Evolutionary conservation across 306 rosid species (phyloP), one percentile per base, ranked within the genome.

Genomic region (Prosopis cineraria): DNA sequence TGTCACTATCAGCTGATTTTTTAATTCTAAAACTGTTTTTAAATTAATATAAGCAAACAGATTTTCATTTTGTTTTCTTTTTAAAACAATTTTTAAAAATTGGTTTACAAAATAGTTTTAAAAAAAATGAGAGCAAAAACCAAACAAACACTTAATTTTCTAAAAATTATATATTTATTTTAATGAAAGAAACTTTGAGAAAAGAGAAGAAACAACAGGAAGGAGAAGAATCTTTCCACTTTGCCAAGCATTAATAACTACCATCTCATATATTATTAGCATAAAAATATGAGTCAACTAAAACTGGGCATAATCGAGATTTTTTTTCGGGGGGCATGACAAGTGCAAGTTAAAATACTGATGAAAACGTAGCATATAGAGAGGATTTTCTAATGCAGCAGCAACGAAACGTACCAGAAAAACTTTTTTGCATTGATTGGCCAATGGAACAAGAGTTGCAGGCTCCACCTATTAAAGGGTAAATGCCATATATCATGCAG

Each of bases 401-500:
- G 62, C 29, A 74, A 79, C 30, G 44, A 75, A 77, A 68, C 41
- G 48, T 89, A 94, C 98, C 96, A 94, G 96, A 81, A 90, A 94
- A 72, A 92, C 92, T 88, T 94, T 96, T 82, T 89, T 94, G 91
- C 97, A 94, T 81, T 90, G 91, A 89, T 90, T 94, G 71, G 93
- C 90, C 85, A 94, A 69, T 22, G 98, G 97, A 85, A 94, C 91
- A 81, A 92, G 97, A 67, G 91, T 89, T 29, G 98, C 96, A 55
- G 95, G 93, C 80, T 94, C 98, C 85, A 92, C 97, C 98, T 93
- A 87, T 79, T 71, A 9, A 72, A 27, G 53, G 72, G 53, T 67
- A 53, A 75, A 36, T 74, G 82, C 74, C 88, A 78, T 50, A 33
- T 20, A 22, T 41, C 36, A 68, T 40, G 41, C 19, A 39, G 41